Evolutionary conservation across 192 early-diverging fungal genomes (phyloP).

Genomic region (Mortierella antarctica): DNA sequence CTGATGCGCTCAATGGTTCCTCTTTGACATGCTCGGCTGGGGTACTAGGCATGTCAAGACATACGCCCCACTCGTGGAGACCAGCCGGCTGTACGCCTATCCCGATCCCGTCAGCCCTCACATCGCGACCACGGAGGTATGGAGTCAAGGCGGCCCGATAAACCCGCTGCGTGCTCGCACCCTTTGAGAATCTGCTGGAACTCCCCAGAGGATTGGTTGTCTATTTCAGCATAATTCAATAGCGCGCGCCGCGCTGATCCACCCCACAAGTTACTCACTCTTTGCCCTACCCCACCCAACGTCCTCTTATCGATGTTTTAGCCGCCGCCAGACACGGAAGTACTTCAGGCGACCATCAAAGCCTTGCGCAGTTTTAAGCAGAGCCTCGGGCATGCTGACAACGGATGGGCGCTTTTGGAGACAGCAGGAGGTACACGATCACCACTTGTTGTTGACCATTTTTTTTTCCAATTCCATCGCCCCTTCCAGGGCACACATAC

Average conservation of each 20-base stretch:
- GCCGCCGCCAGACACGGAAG: conserved; percentile 59
- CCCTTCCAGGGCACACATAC: not conserved
- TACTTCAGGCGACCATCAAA: conserved; percentile 53
- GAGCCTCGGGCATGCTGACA: conserved; percentile 22
- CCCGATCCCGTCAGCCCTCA: conserved; percentile 82
- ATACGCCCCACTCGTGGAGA: conserved; percentile 52
- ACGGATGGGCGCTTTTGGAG: conserved; percentile 71
- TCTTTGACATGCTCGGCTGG: conserved; percentile 3
- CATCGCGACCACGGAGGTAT: conserved; percentile 66
- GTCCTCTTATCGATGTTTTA: conserved; percentile 4
- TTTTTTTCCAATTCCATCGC: not conserved
- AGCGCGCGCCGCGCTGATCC: not conserved
- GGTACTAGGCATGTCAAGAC: conserved; percentile 66
- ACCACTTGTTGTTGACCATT: not conserved
- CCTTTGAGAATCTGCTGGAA: not conserved
- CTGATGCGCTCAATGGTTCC: not conserved
- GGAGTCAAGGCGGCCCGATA: not conserved
- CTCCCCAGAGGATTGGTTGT: not conserved
- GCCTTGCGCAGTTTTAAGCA: conserved; percentile 49
- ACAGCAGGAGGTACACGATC: conserved; percentile 76
- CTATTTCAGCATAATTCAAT: not conserved
- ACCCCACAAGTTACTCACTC: not conserved
- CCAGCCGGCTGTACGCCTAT: conserved; percentile 71
- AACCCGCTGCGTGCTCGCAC: too few relatives aligned
- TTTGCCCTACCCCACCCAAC: not conserved